Evolutionary conservation across 1,284 basidiomycete genomes (phyloP).

Genomic region (Chondrostereum purpureum): DNA sequence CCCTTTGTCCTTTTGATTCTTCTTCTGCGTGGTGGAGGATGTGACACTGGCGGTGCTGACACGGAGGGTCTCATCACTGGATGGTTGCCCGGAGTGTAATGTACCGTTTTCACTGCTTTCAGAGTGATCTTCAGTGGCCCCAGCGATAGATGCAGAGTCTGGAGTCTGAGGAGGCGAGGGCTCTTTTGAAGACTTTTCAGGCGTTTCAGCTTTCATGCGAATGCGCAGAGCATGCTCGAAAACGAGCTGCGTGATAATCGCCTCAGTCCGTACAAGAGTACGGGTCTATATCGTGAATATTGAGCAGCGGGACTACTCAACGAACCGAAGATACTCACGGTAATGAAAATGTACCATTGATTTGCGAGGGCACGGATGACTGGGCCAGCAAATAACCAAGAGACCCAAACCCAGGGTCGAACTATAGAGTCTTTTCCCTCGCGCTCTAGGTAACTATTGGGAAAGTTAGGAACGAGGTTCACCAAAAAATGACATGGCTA

Average conservation of each 20-base stretch:
- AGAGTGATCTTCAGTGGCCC: conserved; percentile 9
- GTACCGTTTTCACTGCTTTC: conserved; percentile 3
- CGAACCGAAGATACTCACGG: background rate
- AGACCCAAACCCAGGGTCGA: conserved; percentile 33
- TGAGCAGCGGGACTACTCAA: background rate
- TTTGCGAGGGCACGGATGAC: conserved; percentile 19
- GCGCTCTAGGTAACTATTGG: conserved; percentile 40
- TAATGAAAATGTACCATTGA: conserved; percentile 27
- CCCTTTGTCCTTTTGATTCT: background rate
- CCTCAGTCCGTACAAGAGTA: conserved; percentile 39
- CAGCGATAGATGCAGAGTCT: conserved; percentile 21
- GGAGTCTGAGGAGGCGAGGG: conserved; percentile 16
- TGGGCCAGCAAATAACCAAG: conserved; percentile 14
- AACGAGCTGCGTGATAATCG: conserved; percentile 48
- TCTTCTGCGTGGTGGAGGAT: conserved; percentile 4
- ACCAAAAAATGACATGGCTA: background rate
- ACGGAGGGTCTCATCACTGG: conserved; percentile 17
- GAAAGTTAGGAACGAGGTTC: background rate
- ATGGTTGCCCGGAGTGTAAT: background rate
- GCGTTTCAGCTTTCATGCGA: conserved; percentile 38
- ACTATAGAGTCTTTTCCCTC: conserved; percentile 29
- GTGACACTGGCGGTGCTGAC: conserved; percentile 19
- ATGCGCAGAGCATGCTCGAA: conserved; percentile 54
- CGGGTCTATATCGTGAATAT: conserved; percentile 16
- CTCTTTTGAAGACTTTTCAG: conserved; percentile 14